Conservation (phyloP, 2,329 filamentous ascomycete species). For the Penicillium sp. region DNA sequence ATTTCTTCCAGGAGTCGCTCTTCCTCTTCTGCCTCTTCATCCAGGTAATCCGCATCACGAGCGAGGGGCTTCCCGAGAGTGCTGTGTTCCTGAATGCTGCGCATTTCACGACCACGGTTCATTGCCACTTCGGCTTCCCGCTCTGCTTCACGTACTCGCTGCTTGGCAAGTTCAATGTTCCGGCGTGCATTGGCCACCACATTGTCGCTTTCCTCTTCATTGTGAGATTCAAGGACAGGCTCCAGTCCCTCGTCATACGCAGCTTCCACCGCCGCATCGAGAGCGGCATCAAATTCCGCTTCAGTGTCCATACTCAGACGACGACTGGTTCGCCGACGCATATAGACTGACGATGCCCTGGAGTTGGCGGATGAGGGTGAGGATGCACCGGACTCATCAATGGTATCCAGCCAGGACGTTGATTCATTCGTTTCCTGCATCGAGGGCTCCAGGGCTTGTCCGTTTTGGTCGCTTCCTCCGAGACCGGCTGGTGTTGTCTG, state of each 20-base stretch:
- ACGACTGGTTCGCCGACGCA: constrained; percentile 65
- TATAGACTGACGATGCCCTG: constrained; percentile 62
- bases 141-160: constrained; percentile 67
- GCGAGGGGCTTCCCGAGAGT: constrained; percentile 17
- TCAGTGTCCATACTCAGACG: constrained; percentile 67
- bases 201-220: constrained; percentile 28
- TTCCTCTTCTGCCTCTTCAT: constrained; percentile 64
- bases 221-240: constrained; percentile 46
- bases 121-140: constrained; percentile 59
- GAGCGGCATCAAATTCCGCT: constrained; percentile 85
- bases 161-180: constrained; percentile 68
- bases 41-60: constrained; percentile 45
- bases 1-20: constrained; percentile 81
- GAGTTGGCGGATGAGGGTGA: constrained; percentile 75
- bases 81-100: constrained; percentile 36
- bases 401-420: constrained; percentile 89
- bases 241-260: constrained; percentile 91
- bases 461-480: constrained; percentile 10
- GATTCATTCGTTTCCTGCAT: constrained; percentile 63
- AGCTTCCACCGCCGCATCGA: constrained; percentile 92
- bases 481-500: constrained; percentile 8
- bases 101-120: constrained; percentile 56
- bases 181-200: constrained; percentile 50
- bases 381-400: constrained; percentile 81
- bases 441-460: constrained; percentile 8